Conservation (phyloP, 106 monocot genomes). For the Allium fistulosum region DNA sequence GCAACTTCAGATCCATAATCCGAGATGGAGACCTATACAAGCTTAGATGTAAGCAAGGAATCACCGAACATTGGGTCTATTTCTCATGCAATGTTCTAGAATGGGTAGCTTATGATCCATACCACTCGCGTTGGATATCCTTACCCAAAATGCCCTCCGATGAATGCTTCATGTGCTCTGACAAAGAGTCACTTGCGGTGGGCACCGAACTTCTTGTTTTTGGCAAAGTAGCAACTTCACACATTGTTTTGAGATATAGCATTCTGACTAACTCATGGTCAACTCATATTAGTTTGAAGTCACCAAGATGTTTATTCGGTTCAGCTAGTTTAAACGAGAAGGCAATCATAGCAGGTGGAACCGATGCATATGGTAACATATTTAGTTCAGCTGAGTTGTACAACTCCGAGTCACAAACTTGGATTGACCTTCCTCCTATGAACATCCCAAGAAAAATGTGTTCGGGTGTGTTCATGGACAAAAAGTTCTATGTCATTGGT, state of each 20-base stretch:
- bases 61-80: constrained; percentile 76
- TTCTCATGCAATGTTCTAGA: constrained; percentile 71
- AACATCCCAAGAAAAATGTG: constrained; percentile 68
- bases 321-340: constrained; percentile 70
- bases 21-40: constrained; percentile 57
- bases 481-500: constrained; percentile 85
- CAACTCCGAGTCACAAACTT: constrained; percentile 53
- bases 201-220: constrained; percentile 75
- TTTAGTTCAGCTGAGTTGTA: constrained; percentile 69
- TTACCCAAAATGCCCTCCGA: constrained; percentile 55
- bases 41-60: constrained; percentile 30
- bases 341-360: constrained; percentile 81
- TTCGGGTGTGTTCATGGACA: constrained; percentile 83
- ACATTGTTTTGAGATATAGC: constrained; percentile 58
- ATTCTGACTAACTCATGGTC: constrained; percentile 65
- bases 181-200: constrained; percentile 88
- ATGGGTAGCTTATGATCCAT: constrained; percentile 76
- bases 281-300: constrained; percentile 48
- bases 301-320: constrained; percentile 73
- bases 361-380: constrained; percentile 5
- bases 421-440: constrained; percentile 69
- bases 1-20: constrained; percentile 45
- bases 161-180: constrained; percentile 73
- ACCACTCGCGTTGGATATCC: constrained; percentile 47
- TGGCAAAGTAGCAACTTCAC: constrained; percentile 40